Conservation (phyloP, 1,284 basidiomycete genomes). For the Ceratobasidium sp. region DNA sequence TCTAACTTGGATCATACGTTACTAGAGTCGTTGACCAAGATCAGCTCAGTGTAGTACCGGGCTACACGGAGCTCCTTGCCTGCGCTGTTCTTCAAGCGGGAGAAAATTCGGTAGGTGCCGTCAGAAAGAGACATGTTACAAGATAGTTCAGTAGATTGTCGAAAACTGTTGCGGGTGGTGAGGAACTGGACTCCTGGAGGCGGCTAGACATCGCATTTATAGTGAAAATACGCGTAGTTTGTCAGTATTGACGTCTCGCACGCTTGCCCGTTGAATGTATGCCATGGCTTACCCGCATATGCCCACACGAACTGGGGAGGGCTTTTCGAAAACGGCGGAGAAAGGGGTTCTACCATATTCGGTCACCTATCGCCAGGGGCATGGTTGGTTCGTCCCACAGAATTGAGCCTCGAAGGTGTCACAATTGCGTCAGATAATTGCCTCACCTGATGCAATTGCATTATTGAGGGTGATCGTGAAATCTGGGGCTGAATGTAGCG, state of each 20-base stretch:
- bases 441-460: neutral
- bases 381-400: neutral
- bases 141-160: neutral
- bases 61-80: neutral
- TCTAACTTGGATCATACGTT: slow-evolving; percentile 6
- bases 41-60: neutral
- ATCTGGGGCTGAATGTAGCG: too few relatives aligned
- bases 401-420: too few relatives aligned
- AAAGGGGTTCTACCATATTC: too few relatives aligned
- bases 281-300: neutral
- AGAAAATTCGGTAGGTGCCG: slow-evolving; percentile 1
- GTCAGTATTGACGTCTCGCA: neutral
- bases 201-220: neutral
- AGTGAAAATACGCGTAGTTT: neutral
- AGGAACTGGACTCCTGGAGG: neutral
- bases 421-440: neutral
- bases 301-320: too few relatives aligned
- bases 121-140: neutral
- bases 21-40: slow-evolving; percentile 12
- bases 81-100: neutral
- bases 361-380: neutral
- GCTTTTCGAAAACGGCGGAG: too few relatives aligned
- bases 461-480: neutral
- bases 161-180: neutral
- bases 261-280: neutral